Evolutionary conservation across 495 filamentous ascomycete genomes (phyloP), one percentile per base, ranked within the genome.

Genomic region (Pseudoneurospora amorphoporcata): DNA sequence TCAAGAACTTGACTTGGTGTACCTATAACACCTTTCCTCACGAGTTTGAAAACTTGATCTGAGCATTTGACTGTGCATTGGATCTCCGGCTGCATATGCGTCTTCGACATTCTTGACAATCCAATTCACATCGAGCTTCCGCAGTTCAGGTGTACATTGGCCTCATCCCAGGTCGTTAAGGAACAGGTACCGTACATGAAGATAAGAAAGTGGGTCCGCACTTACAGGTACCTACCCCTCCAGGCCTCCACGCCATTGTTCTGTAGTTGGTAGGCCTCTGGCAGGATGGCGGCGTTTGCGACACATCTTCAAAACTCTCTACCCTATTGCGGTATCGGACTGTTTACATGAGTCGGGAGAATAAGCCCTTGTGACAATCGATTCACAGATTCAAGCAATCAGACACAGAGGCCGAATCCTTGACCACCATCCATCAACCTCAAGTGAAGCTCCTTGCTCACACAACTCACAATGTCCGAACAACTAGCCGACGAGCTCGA

Each of bases 401-500:
- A 23, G 23, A 23, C 23, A 38, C 9, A 17, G 8, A n/a, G 41
- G 23, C 29, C 12, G n/a, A 8, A 61, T 29, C 23, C 17, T 70
- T 3, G 16, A 16, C 4, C 39, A 69, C 32, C 9, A 29, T 17
- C 39, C 39, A 69, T 39, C 9, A 29, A 3, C 39, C 23, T 12
- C 65, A 32, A 32, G n/a, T 41, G 10, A 29, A 32, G 29, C 53
- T 61, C 12, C 3, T 12, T 12, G 3, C 23, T 61, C 53, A 61
- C 3, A 61, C 53, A 3, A 39, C 29, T 68, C 68, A 81, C 75
- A 72, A 92, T 91, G 90, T 90, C 88, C 70, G 84, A 94, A 85
- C 92, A 95, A 41, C 89, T 97, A 32, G 79, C 78, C 45, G 92
- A 98, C 82, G 95, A 99, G 82, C 83, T 95, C 17, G 90, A 91